These are phyloP conservation scores for Paramecium primaurelia DNA, from an alignment of 73 alveolate genomes.

Conservation along the genomic window DNA sequence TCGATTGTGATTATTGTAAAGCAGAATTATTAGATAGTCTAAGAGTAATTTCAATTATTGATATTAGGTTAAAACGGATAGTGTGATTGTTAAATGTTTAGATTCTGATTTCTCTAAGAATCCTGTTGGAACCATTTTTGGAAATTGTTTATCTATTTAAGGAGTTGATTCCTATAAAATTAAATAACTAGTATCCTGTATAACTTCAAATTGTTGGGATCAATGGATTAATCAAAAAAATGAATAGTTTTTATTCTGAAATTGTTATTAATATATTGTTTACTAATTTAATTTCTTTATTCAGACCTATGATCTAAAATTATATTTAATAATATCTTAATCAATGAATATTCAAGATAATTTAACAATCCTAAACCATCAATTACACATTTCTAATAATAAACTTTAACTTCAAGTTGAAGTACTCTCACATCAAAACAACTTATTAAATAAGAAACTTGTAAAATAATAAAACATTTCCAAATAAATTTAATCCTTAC, in stretches of 20 bases:
- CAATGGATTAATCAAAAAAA: conserved; percentile 4
- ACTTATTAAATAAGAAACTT: neutral
- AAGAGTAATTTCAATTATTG: neutral
- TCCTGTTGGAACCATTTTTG: neutral
- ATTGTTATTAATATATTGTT: neutral
- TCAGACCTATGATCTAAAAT: neutral
- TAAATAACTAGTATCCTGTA: neutral
- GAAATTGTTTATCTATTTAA: neutral
- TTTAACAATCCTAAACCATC: neutral
- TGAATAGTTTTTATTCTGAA: neutral
- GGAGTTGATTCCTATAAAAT: neutral
- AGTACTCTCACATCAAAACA: neutral
- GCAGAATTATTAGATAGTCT: conserved; percentile 5
- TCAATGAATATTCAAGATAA: neutral
- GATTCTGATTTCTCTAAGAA: neutral
- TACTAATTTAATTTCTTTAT: neutral
- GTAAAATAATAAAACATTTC: neutral
- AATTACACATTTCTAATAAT: neutral
- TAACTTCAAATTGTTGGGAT: neutral
- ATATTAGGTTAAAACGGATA: conserved; percentile 8
- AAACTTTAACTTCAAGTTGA: neutral
- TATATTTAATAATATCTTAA: neutral
- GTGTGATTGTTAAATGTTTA: neutral
- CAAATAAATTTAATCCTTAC: neutral
- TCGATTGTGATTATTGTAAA: neutral